Conservation (phyloP, 441 rosid genomes). For the Gossypium laxum region DNA sequence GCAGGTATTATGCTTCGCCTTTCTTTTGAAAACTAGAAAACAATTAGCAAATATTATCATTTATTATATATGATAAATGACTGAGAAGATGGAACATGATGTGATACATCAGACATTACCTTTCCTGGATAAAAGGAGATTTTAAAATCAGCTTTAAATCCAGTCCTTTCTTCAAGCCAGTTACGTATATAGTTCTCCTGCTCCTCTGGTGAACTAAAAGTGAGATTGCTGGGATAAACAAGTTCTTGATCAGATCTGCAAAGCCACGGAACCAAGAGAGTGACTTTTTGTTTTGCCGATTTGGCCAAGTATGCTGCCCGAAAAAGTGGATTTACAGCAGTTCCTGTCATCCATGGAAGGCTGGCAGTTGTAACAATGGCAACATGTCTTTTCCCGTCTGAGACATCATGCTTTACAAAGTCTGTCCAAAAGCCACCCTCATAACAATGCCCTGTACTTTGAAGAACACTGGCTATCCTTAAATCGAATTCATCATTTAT, state of each 20-base stretch:
- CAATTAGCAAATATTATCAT: slow-evolving; percentile 18
- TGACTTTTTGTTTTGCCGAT: slow-evolving; percentile 72
- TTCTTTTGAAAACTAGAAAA: slow-evolving; percentile 66
- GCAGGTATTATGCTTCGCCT: slow-evolving; percentile 87
- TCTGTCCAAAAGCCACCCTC: slow-evolving; percentile 88
- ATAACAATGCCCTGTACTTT: slow-evolving; percentile 84
- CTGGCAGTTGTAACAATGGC: slow-evolving; percentile 95
- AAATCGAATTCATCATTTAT: slow-evolving; percentile 58
- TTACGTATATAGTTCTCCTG: slow-evolving; percentile 80
- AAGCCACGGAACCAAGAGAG: slow-evolving; percentile 94
- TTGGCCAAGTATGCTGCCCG: slow-evolving; percentile 87
- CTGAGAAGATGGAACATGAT: not conserved
- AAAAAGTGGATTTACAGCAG: slow-evolving; percentile 93
- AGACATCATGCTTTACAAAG: slow-evolving; percentile 35
- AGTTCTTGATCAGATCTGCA: slow-evolving; percentile 85
- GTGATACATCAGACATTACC: slow-evolving; percentile 33
- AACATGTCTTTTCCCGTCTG: slow-evolving; percentile 67
- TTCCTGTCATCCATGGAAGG: slow-evolving; percentile 99
- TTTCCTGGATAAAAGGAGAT: slow-evolving; percentile 96
- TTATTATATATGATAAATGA: not conserved
- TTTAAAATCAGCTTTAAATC: slow-evolving; percentile 77
- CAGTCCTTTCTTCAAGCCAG: slow-evolving; percentile 91
- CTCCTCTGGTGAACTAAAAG: slow-evolving; percentile 86
- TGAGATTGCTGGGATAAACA: slow-evolving; percentile 73
- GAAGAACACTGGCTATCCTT: slow-evolving; percentile 83